Conservation (phyloP, 2,329 filamentous ascomycete species). For the Epichloe elymi region DNA sequence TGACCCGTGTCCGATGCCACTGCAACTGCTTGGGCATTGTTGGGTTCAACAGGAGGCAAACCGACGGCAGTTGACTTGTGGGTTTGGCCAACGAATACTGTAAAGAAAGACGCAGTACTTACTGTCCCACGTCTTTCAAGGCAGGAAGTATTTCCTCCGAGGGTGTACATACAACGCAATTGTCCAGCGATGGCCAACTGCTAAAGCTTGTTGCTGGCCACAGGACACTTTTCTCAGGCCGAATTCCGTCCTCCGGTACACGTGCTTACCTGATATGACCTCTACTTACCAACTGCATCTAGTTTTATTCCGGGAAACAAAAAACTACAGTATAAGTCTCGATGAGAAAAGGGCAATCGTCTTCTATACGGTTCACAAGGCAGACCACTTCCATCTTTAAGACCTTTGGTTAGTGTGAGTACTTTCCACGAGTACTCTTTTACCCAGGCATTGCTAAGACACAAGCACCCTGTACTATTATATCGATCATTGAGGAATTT, state of each 20-base stretch:
- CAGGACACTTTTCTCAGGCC: neutral
- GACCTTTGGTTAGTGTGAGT: neutral
- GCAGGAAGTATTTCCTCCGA: neutral
- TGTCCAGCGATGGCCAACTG: neutral
- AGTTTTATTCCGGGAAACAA: neutral
- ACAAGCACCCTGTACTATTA: neutral
- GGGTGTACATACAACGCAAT: constrained; percentile 1
- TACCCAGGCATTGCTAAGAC: neutral
- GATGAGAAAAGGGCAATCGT: neutral
- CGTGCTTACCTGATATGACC: neutral
- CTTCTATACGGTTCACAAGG: neutral
- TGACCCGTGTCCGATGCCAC: constrained; percentile 4
- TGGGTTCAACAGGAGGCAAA: constrained; percentile 6
- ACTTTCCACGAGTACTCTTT: neutral
- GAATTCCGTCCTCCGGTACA: neutral
- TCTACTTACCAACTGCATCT: neutral
- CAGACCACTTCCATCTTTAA: neutral
- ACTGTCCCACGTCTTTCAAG: constrained; percentile 1
- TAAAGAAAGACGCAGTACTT: neutral
- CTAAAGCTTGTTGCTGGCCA: neutral
- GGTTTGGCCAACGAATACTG: neutral
- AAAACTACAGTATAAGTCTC: neutral
- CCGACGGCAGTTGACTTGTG: constrained; percentile 2
- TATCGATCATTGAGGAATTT: neutral
- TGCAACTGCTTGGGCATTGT: neutral